Evolutionary conservation across 148 eudicot species (phyloP).

Genomic region (Salicornia ramosissima): DNA sequence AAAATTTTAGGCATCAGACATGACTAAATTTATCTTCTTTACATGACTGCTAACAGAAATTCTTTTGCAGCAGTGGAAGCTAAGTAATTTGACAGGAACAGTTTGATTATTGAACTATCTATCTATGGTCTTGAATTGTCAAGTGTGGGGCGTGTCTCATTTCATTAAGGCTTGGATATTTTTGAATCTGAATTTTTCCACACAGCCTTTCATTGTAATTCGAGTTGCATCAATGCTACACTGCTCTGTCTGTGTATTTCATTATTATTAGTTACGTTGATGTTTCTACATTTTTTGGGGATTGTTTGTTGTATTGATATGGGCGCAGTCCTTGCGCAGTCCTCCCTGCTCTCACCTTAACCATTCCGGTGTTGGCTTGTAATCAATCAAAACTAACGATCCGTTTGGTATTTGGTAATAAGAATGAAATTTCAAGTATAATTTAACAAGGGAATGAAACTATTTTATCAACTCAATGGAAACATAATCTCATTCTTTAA

Average conservation of each 20-base stretch:
- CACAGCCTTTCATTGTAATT: background rate
- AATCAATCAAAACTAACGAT: too few species aligned
- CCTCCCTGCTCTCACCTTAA: too few species aligned
- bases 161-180: background rate
- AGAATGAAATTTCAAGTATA: too few species aligned
- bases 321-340: too few species aligned
- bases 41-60: background rate
- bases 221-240: background rate
- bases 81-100: conserved; percentile 3
- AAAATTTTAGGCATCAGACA: conserved; percentile 68
- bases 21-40: conserved; percentile 20
- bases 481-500: too few species aligned
- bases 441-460: too few species aligned
- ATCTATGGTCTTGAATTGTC: background rate
- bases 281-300: background rate
- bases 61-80: background rate
- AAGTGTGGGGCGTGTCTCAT: background rate
- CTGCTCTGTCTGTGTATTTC: background rate
- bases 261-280: too few species aligned
- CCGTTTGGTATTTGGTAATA: too few species aligned
- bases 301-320: too few species aligned
- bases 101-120: background rate
- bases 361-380: too few species aligned
- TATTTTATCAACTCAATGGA: too few species aligned
- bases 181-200: background rate